A percentile compares a stretch with the other conserved stretches of the same genome.
Evolutionary conservation across 495 filamentous ascomycete genomes (phyloP).

Genomic region (Penicillium bovifimosum): DNA sequence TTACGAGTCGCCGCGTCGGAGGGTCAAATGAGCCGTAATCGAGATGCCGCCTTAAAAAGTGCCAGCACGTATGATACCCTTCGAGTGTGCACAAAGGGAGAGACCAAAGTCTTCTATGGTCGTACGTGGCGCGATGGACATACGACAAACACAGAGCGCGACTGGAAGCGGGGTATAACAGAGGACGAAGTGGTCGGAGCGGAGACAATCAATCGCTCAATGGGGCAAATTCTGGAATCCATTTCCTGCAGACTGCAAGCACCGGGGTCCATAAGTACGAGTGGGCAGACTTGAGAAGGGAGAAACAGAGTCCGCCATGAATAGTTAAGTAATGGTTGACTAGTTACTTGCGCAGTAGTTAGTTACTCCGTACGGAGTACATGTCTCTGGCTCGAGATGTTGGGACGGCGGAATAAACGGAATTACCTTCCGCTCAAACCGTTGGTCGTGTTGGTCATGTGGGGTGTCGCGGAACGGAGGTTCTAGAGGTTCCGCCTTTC

Average conservation of each 20-base stretch:
- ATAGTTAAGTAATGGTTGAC: no score
- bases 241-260: background rate
- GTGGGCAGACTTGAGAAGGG: background rate
- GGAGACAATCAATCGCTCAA: slow-evolving; percentile 10
- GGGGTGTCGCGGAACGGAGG: slow-evolving; percentile 7
- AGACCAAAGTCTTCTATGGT: slow-evolving; percentile 23
- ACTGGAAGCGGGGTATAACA: slow-evolving; percentile 24
- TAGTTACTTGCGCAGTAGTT: no score
- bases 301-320: no score
- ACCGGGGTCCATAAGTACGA: background rate
- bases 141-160: slow-evolving; percentile 31
- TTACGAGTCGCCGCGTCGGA: no score
- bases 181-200: slow-evolving; percentile 8
- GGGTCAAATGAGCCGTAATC: slow-evolving; percentile 17
- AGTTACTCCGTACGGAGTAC: no score
- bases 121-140: slow-evolving; percentile 11
- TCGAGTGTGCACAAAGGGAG: slow-evolving; percentile 16
- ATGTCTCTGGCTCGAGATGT: no score
- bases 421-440: background rate
- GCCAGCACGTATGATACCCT: slow-evolving; percentile 29
- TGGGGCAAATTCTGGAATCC: background rate
- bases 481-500: slow-evolving; percentile 4
- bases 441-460: no score
- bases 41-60: slow-evolving; percentile 23
- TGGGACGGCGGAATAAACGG: no score